phyloP scores from a whole-genome alignment of 176 grass and related monocot genomes.

The bread wheat (Triticum aestivum) region IWGSC_CS_RefSeq_v2.1 NC_057795.1:491447141-491447640 shows the following conservation, averaged over 20 bases:
- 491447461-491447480: neutral
- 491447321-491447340: neutral
- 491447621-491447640: neutral
- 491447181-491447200: neutral
- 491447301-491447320: neutral
- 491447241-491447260: constrained; percentile 19
- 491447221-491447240: too few relatives aligned
- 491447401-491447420: neutral
- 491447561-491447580: neutral
- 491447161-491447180: neutral
- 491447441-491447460: neutral
- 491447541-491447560: neutral
- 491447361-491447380: neutral
- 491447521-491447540: neutral
- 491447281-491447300: neutral
- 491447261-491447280: neutral
- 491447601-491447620: neutral
- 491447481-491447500: neutral
- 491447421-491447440: too few relatives aligned
- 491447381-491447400: neutral
- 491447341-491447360: too few relatives aligned
- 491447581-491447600: neutral
- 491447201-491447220: too few relatives aligned
- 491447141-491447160: too few relatives aligned
- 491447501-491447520: neutral